A percentile compares a stretch with the other conserved stretches of the same genome.
These are phyloP conservation scores for Nyssa sinensis DNA, from an alignment of 148 eudicot species.

Conservation along the genomic window DNA sequence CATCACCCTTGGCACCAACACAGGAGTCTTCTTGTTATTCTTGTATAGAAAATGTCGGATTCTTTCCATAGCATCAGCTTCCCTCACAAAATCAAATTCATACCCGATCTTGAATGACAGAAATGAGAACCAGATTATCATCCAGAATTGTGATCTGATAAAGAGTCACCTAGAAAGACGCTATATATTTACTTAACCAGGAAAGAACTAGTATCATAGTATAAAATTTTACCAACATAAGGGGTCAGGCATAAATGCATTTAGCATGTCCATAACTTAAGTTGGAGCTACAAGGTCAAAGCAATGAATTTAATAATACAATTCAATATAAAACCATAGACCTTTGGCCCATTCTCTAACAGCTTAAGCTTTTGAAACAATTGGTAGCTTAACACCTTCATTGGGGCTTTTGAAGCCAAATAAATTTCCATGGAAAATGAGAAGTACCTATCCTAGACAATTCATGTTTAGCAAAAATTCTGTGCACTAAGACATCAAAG, in stretches of 20 bases:
- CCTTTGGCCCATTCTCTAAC: too few relatives aligned
- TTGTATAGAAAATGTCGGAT: conserved; percentile 60
- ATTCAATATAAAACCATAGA: too few relatives aligned
- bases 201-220: not conserved
- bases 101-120: conserved; percentile 60
- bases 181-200: not conserved
- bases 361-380: too few relatives aligned
- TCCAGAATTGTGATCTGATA: not conserved
- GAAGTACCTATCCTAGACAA: too few relatives aligned
- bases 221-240: conserved; percentile 5
- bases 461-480: too few relatives aligned
- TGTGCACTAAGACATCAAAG: not conserved
- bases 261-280: not conserved
- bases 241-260: not conserved
- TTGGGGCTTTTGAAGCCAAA: too few relatives aligned
- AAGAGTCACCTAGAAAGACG: not conserved
- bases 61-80: conserved; percentile 91
- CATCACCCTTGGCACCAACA: conserved; percentile 70
- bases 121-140: conserved; percentile 18
- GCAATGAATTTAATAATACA: not conserved
- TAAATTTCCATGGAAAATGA: too few relatives aligned
- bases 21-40: conserved; percentile 77
- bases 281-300: not conserved
- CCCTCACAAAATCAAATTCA: conserved; percentile 79
- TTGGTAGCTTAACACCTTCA: too few relatives aligned